Base-by-base conservation (phyloP, 148 eudicot genomes). In the Vaccinium darrowii region DNA sequence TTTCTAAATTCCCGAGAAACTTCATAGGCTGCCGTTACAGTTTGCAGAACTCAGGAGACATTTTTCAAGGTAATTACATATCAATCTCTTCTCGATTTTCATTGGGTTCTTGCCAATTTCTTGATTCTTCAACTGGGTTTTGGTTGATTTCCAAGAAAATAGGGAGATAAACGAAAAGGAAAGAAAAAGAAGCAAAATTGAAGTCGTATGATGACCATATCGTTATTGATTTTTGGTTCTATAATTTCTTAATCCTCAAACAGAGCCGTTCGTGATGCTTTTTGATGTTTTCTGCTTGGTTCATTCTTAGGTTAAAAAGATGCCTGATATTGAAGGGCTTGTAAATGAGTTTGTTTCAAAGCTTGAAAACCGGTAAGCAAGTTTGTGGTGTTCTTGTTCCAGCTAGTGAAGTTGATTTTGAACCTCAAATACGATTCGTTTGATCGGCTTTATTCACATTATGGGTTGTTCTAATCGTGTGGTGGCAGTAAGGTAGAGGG, bases 291-390 rank as follows among this genome's bases (percentile, higher is more conserved):
- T 74, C 11, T 39, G 21, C 21, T 74, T 74, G 50, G 19, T 74
- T 74, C 11, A 43, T 39, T 74, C 19, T 30, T 33, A 12, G 51
- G 76, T 69, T 39, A n/a, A 23, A 83, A 52, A 30, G 19, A 83
- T 83, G 84, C 84, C 84, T 1, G 84, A 83, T 8, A 14, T 71
- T 69, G 60, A 74, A 14, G 36, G 49, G 1, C 69, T 72, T 7
- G 71, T 83, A 14, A 74, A 74, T 74, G 85, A 83, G 21, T 83
- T 83, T 53, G 80, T 74, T 21, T 78, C 65, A 11, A 73, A 83
- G 80, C 80, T 83, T 54, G 57, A 43, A 49, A 83, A 83, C 56
- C 69, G 85, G 85, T 83, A 49, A 75, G 85, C 50, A 62, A 50
- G 11, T 75, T 54, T 75, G 8, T 75, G 49, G 33, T 2, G 39